phyloP scores from a whole-genome alignment of 2,329 filamentous ascomycete species.

The Basipetospora chlamydospora region DNA sequence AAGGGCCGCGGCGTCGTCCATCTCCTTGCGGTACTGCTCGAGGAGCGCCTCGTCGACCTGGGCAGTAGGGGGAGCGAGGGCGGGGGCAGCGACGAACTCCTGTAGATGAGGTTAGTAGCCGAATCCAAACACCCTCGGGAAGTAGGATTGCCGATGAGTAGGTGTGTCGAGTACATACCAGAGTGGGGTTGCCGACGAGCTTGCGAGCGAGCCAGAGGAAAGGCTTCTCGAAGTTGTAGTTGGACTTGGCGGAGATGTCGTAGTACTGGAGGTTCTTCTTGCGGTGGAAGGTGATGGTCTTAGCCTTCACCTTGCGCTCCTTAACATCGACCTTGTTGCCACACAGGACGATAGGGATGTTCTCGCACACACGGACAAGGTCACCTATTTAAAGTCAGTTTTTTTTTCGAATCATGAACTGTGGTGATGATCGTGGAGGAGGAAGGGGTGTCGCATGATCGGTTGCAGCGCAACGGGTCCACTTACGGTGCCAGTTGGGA shows the following conservation, averaged over 20 bases:
- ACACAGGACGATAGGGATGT: conserved; percentile 94
- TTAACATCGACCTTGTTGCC: conserved; percentile 99
- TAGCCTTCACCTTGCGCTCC: conserved; percentile 99
- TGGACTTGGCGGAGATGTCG: conserved; percentile 98
- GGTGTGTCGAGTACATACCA: conserved; percentile 9
- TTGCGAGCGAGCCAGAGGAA: conserved; percentile 99
- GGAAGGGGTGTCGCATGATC: too few species aligned
- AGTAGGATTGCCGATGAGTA: too few species aligned
- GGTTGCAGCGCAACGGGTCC: background rate
- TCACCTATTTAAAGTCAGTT: conserved; percentile 47
- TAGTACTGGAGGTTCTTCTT: conserved; percentile 99
- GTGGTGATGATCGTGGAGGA: background rate
- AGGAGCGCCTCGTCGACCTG: conserved; percentile 74
- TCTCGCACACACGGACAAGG: conserved; percentile 97
- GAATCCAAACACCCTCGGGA: background rate
- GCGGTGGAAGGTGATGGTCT: conserved; percentile 99
- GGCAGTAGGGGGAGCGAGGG: conserved; percentile 86
- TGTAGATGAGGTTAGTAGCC: conserved; percentile 24
- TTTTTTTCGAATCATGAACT: conserved; percentile 9
- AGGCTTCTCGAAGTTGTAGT: conserved; percentile 99
- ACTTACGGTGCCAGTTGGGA: conserved; percentile 99
- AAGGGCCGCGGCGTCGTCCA: conserved; percentile 63
- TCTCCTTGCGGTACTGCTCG: conserved; percentile 74
- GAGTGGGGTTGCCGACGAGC: conserved; percentile 79
- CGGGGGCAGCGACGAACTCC: conserved; percentile 94